phyloP scores from a whole-genome alignment of 1,284 basidiomycete genomes.

The Ceratobasidium sp. region DNA sequence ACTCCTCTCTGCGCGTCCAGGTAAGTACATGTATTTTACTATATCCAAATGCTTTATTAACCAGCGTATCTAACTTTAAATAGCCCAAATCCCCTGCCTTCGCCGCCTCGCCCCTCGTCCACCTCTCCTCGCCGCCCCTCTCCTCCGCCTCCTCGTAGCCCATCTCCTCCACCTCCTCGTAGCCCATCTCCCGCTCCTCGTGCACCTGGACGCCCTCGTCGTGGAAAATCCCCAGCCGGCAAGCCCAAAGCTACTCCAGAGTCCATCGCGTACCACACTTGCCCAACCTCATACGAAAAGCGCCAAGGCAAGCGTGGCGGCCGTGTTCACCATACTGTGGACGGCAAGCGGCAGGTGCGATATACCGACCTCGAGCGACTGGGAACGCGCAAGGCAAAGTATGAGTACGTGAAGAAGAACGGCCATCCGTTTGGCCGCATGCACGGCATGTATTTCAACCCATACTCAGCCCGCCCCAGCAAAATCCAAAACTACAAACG shows the following conservation, averaged over 20 bases:
- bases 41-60: too few relatives aligned
- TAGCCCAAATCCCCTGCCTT: too few relatives aligned
- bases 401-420: background rate
- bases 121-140: too few relatives aligned
- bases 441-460: background rate
- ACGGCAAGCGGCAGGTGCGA: background rate
- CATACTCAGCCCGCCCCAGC: background rate
- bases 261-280: background rate
- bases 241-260: background rate
- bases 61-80: too few relatives aligned
- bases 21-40: background rate
- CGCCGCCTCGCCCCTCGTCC: too few relatives aligned
- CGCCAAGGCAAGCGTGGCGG: slow-evolving; percentile 15
- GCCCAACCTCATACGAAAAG: slow-evolving; percentile 8
- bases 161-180: too few relatives aligned
- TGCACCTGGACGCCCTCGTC: background rate
- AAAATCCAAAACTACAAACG: background rate
- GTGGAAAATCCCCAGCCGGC: too few relatives aligned
- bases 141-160: too few relatives aligned
- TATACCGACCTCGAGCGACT: background rate
- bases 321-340: background rate
- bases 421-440: background rate
- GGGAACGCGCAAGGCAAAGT: background rate
- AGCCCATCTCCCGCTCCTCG: background rate
- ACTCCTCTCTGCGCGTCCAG: background rate